A percentile compares a stretch with the other conserved stretches of the same genome.
phyloP scores from a whole-genome alignment of 108 stramenopile species.

The Skeletonema marinoi region DNA sequence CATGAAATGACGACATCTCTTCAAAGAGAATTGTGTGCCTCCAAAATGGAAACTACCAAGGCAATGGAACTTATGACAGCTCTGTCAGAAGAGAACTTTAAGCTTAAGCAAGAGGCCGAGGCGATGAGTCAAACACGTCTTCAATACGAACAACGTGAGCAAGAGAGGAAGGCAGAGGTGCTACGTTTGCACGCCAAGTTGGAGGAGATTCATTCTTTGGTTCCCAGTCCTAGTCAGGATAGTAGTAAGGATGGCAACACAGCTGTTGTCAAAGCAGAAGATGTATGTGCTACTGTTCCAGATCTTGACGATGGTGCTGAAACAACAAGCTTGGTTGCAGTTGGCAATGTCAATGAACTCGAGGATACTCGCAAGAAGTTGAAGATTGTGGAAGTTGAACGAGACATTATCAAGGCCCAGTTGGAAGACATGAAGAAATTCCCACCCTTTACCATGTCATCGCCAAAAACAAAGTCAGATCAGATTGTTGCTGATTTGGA shows the following conservation, averaged over 20 bases:
- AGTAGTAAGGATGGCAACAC: background rate
- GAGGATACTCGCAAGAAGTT: background rate
- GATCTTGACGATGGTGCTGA: background rate
- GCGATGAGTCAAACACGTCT: background rate
- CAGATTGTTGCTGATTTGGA: background rate
- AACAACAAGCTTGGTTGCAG: background rate
- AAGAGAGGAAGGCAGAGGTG: constrained; percentile 10
- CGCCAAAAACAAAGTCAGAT: background rate
- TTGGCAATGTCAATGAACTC: background rate
- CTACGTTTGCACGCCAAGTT: background rate
- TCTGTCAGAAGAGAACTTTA: background rate
- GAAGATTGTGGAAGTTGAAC: background rate
- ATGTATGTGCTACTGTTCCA: background rate
- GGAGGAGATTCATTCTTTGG: constrained; percentile 14
- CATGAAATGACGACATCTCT: background rate
- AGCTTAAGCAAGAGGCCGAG: background rate
- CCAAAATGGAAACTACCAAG: background rate
- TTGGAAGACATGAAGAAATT: background rate
- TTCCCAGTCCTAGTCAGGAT: constrained; percentile 5
- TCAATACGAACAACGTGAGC: constrained; percentile 1
- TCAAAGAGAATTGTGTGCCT: background rate
- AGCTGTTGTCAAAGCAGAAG: background rate
- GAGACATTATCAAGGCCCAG: background rate
- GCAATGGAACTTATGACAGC: background rate
- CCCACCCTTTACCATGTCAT: background rate